phyloP scores from a whole-genome alignment of 805 yeast genomes.

The Myxozyma vanderwaltii region DNA sequence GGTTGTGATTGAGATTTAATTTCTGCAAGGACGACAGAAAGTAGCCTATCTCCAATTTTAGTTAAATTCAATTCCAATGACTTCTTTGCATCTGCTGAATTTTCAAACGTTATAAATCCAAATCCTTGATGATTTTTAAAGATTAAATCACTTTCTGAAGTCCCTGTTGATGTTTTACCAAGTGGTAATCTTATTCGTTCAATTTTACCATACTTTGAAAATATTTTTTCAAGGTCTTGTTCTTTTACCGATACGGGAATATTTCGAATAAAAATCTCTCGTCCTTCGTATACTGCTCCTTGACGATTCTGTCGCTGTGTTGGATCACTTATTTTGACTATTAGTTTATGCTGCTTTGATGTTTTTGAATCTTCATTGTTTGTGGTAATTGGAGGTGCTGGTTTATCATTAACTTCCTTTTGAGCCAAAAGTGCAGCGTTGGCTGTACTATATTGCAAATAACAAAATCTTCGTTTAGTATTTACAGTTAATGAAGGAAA shows the following conservation, averaged over 20 bases:
- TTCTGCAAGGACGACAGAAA: conserved; percentile 54
- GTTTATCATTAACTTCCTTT: conserved; percentile 45
- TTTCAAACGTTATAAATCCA: conserved; percentile 61
- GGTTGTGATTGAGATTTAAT: too few relatives aligned
- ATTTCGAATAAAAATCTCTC: conserved; percentile 60
- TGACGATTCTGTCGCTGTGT: conserved; percentile 46
- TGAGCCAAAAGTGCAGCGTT: conserved; percentile 53
- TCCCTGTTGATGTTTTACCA: background rate
- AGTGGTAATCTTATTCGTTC: conserved; percentile 51
- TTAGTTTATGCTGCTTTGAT: conserved; percentile 45
- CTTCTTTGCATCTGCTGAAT: conserved; percentile 49
- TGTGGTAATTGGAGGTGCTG: conserved; percentile 12
- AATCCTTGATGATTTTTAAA: conserved; percentile 57
- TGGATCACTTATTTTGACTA: conserved; percentile 68
- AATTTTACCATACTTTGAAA: conserved; percentile 55
- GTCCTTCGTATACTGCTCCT: conserved; percentile 54
- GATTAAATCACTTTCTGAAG: conserved; percentile 29
- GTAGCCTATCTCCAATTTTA: conserved; percentile 50
- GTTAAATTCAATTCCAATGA: conserved; percentile 51
- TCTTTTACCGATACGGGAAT: conserved; percentile 53
- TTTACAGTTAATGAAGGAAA: conserved; percentile 64
- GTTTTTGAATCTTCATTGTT: background rate
- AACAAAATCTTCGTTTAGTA: conserved; percentile 68
- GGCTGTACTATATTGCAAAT: conserved; percentile 56
- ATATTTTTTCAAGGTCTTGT: conserved; percentile 46